These are phyloP conservation scores for Ulota crispa DNA, from an alignment of 225 moss, liverwort and hornwort genomes.

Conservation along the genomic window DNA sequence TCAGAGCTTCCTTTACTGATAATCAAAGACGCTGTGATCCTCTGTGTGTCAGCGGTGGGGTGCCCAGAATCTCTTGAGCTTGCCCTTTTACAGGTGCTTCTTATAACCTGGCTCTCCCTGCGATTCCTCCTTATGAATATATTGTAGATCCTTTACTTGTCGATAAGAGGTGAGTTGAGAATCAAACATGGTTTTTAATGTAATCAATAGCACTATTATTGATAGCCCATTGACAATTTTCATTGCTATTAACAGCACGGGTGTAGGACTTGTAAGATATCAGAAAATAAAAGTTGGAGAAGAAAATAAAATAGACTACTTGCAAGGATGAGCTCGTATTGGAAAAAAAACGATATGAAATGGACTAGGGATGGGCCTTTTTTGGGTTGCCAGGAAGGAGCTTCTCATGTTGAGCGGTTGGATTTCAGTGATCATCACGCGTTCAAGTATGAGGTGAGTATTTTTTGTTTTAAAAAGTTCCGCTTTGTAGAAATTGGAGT, in stretches of 20 bases:
- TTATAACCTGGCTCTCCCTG: background rate
- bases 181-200: background rate
- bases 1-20: slow-evolving; percentile 46
- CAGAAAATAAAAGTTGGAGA: no score
- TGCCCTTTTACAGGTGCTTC: slow-evolving; percentile 67
- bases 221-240: no score
- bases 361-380: background rate
- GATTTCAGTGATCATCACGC: slow-evolving; percentile 82
- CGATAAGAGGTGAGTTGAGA: slow-evolving; percentile 1
- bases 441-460: slow-evolving; percentile 62
- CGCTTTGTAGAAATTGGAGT: background rate
- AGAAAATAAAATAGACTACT: no score
- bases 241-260: no score
- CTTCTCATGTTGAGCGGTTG: slow-evolving; percentile 71
- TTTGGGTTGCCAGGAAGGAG: slow-evolving; percentile 56
- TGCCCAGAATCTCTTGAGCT: slow-evolving; percentile 80
- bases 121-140: slow-evolving; percentile 1
- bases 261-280: background rate
- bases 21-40: slow-evolving; percentile 59
- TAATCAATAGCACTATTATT: no score
- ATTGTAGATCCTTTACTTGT: background rate
- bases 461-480: background rate
- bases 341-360: background rate
- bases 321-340: background rate
- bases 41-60: slow-evolving; percentile 86